Base-by-base conservation (phyloP, 495 filamentous ascomycete genomes). In the Aspergillus biplanus region DNA sequence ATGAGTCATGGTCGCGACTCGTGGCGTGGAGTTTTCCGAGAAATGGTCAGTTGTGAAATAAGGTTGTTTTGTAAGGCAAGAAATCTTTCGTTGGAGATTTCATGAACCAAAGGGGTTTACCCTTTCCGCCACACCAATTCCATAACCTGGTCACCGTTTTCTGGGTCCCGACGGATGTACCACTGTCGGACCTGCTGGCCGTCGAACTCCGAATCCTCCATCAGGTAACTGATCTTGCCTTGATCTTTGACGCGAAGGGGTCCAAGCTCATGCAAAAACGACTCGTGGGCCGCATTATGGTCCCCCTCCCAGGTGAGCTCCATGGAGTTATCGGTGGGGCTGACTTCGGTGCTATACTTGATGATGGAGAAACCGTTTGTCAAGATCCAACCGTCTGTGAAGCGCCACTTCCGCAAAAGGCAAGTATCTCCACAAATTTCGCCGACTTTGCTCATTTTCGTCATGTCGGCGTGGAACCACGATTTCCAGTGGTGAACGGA, bases 401-500 rank as follows among this genome's bases (percentile, higher is more conserved):
- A 88, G 13, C 76, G 71, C 74, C 82, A 89, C 42, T 84, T 79
- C 62, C 85, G 83, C 46, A 88, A 69, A 27, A 87, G 76, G 57
- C 84, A 87, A 15, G 70, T 69, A 47, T 84, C 81, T 21, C 85
- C 85, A 64, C 85, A 89, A 3, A 83, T 69, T 35, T 83, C 75
- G 33, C 83, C 70, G 15, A 87, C 73, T 34, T 78, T 75, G 44
- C 76, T 76, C 31, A 80, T 75, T 33, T 80, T 78, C 31, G 78
- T 73, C 73, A 87, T 80, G 53, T 81, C 77, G 33, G 78, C 73
- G 49, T 84, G 73, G 78, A 85, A 85, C 79, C 80, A 82, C 1
- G 77, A 81, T 55, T 85, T 83, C 79, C 82, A 87, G 71, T 87
- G 85, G 68, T 87, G 86, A 16, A 89, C 79, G 11, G 80, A 78